Percentiles rank a stretch among this genome's conserved stretches.
Evolutionary conservation across 192 early-diverging fungal species (phyloP).

Genomic region (Mortierella alpina): DNA sequence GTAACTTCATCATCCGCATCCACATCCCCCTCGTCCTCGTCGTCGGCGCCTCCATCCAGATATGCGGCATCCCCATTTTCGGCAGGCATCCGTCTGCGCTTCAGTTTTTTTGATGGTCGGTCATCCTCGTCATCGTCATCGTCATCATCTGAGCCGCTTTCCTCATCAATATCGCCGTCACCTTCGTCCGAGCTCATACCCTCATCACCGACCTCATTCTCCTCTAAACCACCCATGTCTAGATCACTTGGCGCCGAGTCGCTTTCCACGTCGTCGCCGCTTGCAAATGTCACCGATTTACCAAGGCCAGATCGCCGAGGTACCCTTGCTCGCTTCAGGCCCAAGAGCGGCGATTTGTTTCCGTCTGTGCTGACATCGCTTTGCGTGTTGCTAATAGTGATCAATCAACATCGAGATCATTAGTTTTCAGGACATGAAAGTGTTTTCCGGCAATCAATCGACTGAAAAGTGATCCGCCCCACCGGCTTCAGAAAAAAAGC

Average conservation of each 20-base stretch:
- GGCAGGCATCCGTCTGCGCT: constrained; percentile 47
- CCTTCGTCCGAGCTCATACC: constrained; percentile 17
- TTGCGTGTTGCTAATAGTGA: constrained; percentile 34
- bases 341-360: constrained; percentile 25
- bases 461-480: no score
- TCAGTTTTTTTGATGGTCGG: neutral
- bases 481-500: no score
- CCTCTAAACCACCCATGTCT: constrained; percentile 3
- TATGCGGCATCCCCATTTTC: constrained; percentile 3
- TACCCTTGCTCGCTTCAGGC: constrained; percentile 36
- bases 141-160: constrained; percentile 54
- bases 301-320: constrained; percentile 30
- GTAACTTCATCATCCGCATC: constrained; percentile 46
- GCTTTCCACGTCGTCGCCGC: constrained; percentile 31
- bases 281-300: constrained; percentile 21
- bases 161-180: constrained; percentile 59
- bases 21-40: constrained; percentile 54
- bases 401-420: constrained; percentile 12
- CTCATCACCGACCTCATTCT: constrained; percentile 9
- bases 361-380: constrained; percentile 44
- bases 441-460: no score
- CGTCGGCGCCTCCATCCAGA: constrained; percentile 12
- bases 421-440: no score
- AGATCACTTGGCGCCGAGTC: neutral
- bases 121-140: constrained; percentile 43